Percentiles rank a stretch among this genome's conserved stretches.
Evolutionary conservation across 495 filamentous ascomycete species (phyloP).

Genomic region (Jackrogersella minutella): DNA sequence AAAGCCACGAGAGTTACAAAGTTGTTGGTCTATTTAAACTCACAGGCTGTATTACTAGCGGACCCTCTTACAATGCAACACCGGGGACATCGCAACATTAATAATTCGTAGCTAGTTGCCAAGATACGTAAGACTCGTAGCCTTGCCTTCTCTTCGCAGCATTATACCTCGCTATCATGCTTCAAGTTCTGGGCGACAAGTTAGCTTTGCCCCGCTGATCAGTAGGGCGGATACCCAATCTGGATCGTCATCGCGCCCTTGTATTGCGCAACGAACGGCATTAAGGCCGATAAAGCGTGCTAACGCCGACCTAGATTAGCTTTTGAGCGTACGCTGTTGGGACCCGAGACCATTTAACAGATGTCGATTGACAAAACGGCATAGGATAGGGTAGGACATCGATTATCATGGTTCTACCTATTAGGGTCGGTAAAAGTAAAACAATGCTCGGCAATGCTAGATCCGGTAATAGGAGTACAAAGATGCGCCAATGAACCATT

Average conservation of each 20-base stretch:
- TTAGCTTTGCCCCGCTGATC: constrained; percentile 8
- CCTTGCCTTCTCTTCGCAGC: background rate
- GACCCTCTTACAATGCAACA: constrained; percentile 8
- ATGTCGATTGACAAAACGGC: no score
- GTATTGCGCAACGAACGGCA: constrained; percentile 26
- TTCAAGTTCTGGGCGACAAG: background rate
- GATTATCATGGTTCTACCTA: background rate
- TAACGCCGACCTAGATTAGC: background rate
- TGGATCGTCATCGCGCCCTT: constrained; percentile 13
- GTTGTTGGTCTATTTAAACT: background rate
- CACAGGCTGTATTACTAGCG: background rate
- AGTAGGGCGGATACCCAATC: background rate
- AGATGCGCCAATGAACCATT: background rate
- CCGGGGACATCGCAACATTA: background rate
- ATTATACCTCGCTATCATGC: background rate
- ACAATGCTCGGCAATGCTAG: background rate
- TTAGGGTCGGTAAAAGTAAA: constrained; percentile 1
- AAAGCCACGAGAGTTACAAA: background rate
- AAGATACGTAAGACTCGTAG: background rate
- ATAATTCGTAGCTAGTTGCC: no score
- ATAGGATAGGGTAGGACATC: background rate
- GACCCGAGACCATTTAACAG: no score
- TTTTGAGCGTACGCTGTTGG: no score
- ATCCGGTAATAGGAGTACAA: background rate
- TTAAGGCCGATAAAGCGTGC: constrained; percentile 3